phyloP scores from a whole-genome alignment of 352 stramenopile species.

The Globisporangium echinulatum region DNA sequence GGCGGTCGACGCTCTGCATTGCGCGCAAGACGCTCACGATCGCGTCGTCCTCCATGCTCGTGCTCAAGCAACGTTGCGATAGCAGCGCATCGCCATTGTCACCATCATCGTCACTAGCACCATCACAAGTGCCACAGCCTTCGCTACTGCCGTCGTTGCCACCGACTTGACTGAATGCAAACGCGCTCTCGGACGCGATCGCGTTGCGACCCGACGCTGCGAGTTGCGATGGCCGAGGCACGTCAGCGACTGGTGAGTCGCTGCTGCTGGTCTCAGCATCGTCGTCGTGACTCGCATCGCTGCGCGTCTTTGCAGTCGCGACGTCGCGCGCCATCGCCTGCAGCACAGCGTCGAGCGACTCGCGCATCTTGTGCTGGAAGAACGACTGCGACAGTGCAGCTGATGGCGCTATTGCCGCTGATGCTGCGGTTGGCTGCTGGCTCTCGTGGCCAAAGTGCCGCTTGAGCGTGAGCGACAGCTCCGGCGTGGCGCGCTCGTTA shows the following conservation, averaged over 20 bases:
- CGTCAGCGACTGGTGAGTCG: background rate
- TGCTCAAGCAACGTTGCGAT: background rate
- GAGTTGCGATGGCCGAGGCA: constrained; percentile 10
- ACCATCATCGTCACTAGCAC: background rate
- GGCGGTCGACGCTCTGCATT: constrained; percentile 33
- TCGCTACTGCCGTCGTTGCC: background rate
- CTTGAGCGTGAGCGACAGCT: constrained; percentile 46
- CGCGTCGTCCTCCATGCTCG: constrained; percentile 32
- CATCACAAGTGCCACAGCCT: background rate
- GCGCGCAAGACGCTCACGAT: constrained; percentile 42
- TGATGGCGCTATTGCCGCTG: constrained; percentile 18
- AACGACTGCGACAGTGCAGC: constrained; percentile 75
- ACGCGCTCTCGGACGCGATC: constrained; percentile 35
- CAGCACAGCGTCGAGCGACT: constrained; percentile 54
- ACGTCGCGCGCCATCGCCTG: constrained; percentile 28
- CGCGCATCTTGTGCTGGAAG: constrained; percentile 74
- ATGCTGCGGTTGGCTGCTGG: constrained; percentile 22
- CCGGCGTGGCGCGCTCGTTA: constrained; percentile 40
- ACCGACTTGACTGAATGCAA: constrained; percentile 44
- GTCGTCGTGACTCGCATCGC: background rate
- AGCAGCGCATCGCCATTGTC: background rate
- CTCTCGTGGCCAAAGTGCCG: constrained; percentile 24
- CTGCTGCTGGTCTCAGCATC: background rate
- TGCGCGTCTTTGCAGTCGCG: background rate
- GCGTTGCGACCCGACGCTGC: constrained; percentile 34